These are phyloP conservation scores for Wilhelminamyces savonicus DNA, from an alignment of 805 yeast genomes.

Conservation along the genomic window DNA sequence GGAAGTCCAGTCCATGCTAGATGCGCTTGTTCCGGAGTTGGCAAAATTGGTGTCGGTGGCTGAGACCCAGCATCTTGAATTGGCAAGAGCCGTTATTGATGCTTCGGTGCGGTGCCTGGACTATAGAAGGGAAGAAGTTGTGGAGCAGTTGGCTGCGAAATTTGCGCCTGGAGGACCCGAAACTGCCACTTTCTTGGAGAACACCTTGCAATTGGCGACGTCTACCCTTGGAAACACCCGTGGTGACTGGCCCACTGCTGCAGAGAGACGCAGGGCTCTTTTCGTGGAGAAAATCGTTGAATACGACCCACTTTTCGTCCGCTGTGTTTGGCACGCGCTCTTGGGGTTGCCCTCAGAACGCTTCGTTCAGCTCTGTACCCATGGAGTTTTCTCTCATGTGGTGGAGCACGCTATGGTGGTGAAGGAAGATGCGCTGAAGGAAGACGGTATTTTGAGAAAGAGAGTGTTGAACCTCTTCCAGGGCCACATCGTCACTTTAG, in stretches of 20 bases:
- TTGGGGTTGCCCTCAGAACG: conserved; percentile 55
- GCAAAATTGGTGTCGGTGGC: conserved; percentile 42
- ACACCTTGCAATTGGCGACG: conserved; percentile 53
- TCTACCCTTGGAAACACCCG: conserved; percentile 78
- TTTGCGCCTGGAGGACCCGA: conserved; percentile 36
- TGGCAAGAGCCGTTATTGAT: conserved; percentile 60
- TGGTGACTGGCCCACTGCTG: conserved; percentile 90
- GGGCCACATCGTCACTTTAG: conserved; percentile 48
- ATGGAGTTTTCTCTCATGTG: conserved; percentile 88
- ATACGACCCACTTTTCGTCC: conserved; percentile 56
- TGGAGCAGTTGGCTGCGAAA: conserved; percentile 36
- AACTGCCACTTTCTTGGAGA: conserved; percentile 55
- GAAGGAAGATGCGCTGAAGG: conserved; percentile 37
- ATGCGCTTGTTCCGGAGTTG: conserved; percentile 61
- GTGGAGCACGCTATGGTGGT: conserved; percentile 59
- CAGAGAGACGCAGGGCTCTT: conserved; percentile 73
- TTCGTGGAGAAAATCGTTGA: conserved; percentile 69
- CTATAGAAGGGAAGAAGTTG: conserved; percentile 55
- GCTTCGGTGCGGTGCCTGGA: conserved; percentile 54
- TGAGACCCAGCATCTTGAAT: conserved; percentile 61
- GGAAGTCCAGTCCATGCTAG: conserved; percentile 58
- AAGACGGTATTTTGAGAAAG: conserved; percentile 52
- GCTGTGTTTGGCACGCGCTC: conserved; percentile 53
- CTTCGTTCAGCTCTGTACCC: conserved; percentile 69
- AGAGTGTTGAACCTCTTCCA: conserved; percentile 61